Evolutionary conservation across 2,329 filamentous ascomycete genomes (phyloP).

Genomic region (Neofusicoccum umdonicola): DNA sequence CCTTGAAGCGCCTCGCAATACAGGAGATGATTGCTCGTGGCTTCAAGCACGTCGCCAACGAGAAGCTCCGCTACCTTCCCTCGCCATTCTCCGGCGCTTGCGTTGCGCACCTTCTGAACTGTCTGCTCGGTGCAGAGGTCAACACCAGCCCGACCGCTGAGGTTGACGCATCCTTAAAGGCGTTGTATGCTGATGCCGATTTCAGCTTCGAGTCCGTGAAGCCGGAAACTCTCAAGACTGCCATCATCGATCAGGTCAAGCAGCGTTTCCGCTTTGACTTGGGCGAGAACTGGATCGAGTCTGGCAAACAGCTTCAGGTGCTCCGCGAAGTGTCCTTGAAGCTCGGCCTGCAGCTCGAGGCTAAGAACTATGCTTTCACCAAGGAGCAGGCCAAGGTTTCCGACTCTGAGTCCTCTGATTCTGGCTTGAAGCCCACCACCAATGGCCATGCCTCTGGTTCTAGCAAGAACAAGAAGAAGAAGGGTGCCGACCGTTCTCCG

Average conservation of each 20-base stretch:
- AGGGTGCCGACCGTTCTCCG: conserved; percentile 49
- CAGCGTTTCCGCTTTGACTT: conserved; percentile 77
- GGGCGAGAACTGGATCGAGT: conserved; percentile 63
- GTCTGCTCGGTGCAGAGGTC: conserved; percentile 73
- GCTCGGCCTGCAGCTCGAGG: conserved; percentile 82
- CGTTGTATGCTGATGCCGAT: conserved; percentile 77
- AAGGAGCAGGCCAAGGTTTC: conserved; percentile 27
- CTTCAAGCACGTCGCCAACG: conserved; percentile 88
- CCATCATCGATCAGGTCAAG: conserved; percentile 69
- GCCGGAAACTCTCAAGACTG: conserved; percentile 66
- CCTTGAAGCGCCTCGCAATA: conserved; percentile 71
- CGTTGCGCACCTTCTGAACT: conserved; percentile 87
- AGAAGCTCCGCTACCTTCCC: conserved; percentile 76
- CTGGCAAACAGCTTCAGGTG: conserved; percentile 74
- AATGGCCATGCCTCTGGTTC: conserved; percentile 39
- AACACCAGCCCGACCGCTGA: conserved; percentile 78
- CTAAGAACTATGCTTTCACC: conserved; percentile 72
- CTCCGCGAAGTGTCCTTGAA: conserved; percentile 87
- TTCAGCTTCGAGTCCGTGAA: conserved; percentile 77
- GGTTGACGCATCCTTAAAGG: conserved; percentile 69
- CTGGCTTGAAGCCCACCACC: conserved; percentile 24
- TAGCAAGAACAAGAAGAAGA: conserved; percentile 57
- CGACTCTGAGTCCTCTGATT: conserved; percentile 20
- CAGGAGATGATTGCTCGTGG: conserved; percentile 95
- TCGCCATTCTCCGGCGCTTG: conserved; percentile 76